These are phyloP conservation scores for Phytophthora pini DNA, from an alignment of 352 stramenopile species.

Conservation along the genomic window DNA sequence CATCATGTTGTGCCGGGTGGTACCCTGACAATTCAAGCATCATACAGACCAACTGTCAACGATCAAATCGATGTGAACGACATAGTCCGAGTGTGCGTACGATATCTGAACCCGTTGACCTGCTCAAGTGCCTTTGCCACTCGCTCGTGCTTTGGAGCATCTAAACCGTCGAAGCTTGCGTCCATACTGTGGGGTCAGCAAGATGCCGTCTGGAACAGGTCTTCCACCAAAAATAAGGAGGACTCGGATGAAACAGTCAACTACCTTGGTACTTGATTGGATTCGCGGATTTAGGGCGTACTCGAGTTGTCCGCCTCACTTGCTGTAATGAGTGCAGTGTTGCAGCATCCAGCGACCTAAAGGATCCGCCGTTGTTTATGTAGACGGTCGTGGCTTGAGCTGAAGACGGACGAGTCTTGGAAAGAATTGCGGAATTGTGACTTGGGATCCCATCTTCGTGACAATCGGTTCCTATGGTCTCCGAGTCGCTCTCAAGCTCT, in stretches of 20 bases:
- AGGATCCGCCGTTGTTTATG: slow-evolving; percentile 11
- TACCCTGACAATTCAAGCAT: slow-evolving; percentile 46
- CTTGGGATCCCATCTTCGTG: slow-evolving; percentile 3
- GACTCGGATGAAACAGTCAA: slow-evolving; percentile 18
- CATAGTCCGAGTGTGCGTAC: slow-evolving; percentile 28
- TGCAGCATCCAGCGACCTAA: slow-evolving; percentile 40
- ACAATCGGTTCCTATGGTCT: neutral
- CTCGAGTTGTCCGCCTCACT: slow-evolving; percentile 44
- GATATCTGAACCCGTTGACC: slow-evolving; percentile 72
- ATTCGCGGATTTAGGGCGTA: slow-evolving; percentile 55
- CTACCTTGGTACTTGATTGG: slow-evolving; percentile 9
- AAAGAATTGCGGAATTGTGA: slow-evolving; percentile 6
- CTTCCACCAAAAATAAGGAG: slow-evolving; percentile 33
- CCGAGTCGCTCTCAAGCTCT: slow-evolving; percentile 8
- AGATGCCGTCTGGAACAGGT: slow-evolving; percentile 1
- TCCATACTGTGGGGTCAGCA: slow-evolving; percentile 17
- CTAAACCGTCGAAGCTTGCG: slow-evolving; percentile 22
- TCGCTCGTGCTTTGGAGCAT: slow-evolving; percentile 58
- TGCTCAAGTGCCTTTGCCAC: slow-evolving; percentile 72
- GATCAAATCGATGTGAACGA: no score
- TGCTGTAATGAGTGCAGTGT: slow-evolving; percentile 59
- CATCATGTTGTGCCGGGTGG: slow-evolving; percentile 40
- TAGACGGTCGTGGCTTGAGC: slow-evolving; percentile 12
- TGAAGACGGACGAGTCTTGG: slow-evolving; percentile 22
- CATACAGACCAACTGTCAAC: slow-evolving; percentile 4